phyloP scores from a whole-genome alignment of 129 eudicot species.

The Flaveria trinervia region DNA sequence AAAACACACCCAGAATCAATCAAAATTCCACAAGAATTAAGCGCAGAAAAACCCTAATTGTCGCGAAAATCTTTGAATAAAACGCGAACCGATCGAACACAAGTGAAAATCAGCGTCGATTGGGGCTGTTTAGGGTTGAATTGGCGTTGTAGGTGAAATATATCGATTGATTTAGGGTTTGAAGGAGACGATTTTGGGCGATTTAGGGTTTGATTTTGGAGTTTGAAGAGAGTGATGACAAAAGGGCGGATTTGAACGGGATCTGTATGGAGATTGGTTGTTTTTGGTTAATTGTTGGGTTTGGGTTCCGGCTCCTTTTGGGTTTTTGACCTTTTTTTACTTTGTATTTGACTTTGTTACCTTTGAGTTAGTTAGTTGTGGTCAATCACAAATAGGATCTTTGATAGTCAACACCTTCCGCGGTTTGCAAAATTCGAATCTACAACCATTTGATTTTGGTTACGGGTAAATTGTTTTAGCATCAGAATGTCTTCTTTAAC shows the following conservation, averaged over 20 bases:
- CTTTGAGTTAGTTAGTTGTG: neutral
- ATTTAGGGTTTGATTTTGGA: constrained; percentile 39
- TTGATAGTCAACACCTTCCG: no score
- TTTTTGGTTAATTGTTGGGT: constrained; percentile 35
- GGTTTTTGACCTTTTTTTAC: constrained; percentile 17
- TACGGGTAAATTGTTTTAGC: no score
- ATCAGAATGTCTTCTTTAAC: no score
- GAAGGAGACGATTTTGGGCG: constrained; percentile 8
- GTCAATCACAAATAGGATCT: constrained; percentile 3
- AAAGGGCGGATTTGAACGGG: constrained; percentile 45
- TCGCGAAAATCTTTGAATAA: neutral
- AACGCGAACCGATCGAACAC: constrained; percentile 4
- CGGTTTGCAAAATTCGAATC: no score
- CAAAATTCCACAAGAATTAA: constrained; percentile 23
- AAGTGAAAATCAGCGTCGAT: neutral
- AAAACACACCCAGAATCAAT: constrained; percentile 5
- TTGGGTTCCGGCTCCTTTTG: constrained; percentile 44
- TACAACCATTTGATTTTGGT: no score
- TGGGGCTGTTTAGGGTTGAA: constrained; percentile 3
- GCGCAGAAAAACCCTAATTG: constrained; percentile 30
- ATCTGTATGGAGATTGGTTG: constrained; percentile 20
- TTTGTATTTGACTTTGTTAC: no score
- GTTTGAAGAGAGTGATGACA: constrained; percentile 35
- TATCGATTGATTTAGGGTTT: constrained; percentile 11
- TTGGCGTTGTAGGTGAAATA: neutral